These are phyloP conservation scores for Fistulifera pelliculosa DNA, from an alignment of 108 stramenopile species.

Conservation along the genomic window DNA sequence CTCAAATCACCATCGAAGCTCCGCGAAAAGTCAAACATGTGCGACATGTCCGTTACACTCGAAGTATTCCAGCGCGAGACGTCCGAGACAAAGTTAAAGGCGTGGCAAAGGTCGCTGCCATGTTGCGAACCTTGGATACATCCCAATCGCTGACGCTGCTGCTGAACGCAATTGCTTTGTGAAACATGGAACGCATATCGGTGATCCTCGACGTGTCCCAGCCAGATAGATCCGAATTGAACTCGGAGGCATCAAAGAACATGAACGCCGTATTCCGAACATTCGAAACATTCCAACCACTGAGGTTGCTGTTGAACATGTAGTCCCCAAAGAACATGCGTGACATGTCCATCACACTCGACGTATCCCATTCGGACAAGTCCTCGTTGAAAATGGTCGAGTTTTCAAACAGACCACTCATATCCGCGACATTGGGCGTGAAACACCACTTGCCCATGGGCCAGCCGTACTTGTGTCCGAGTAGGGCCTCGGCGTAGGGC, in stretches of 20 bases:
- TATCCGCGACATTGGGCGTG: background rate
- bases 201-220: conserved; percentile 4
- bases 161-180: conserved; percentile 22
- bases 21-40: conserved; percentile 21
- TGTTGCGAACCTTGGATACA: conserved; percentile 3
- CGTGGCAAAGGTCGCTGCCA: background rate
- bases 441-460: conserved; percentile 5
- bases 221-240: conserved; percentile 3
- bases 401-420: conserved; percentile 6
- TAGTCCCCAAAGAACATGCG: background rate
- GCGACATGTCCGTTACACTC: conserved; percentile 5
- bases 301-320: conserved; percentile 18
- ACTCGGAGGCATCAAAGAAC: conserved; percentile 16
- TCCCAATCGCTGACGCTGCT: background rate
- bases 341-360: background rate
- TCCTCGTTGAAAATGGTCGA: conserved; percentile 21
- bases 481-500: too few species aligned
- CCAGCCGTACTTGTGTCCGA: background rate
- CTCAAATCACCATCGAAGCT: conserved; percentile 16
- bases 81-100: background rate
- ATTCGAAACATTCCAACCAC: conserved; percentile 21
- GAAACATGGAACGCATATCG: conserved; percentile 13
- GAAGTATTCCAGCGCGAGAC: conserved; percentile 1
- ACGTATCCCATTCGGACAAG: conserved; percentile 3
- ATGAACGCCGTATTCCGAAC: conserved; percentile 26